A percentile compares a stretch with the other conserved stretches of the same genome.
Evolutionary conservation across 23 red algal species (phyloP).

Genomic region (Gracilariopsis chorda): DNA sequence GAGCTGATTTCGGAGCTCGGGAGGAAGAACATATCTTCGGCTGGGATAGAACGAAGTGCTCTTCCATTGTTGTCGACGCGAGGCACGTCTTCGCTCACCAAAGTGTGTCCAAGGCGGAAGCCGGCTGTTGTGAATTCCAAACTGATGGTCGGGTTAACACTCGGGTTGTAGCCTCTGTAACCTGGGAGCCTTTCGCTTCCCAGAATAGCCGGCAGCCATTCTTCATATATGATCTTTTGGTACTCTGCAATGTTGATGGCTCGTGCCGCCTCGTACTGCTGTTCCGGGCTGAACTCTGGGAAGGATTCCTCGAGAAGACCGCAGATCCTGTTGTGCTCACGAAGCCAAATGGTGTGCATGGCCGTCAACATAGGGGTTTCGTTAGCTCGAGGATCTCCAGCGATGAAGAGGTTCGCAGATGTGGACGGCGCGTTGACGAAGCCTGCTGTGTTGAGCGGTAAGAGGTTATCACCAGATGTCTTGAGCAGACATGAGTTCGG

Average conservation of each 20-base stretch:
- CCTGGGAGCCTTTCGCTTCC: neutral
- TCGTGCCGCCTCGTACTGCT: constrained; percentile 49
- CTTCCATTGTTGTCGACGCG: neutral
- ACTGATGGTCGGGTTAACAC: constrained; percentile 14
- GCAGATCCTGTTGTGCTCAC: constrained; percentile 57
- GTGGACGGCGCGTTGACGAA: constrained; percentile 22
- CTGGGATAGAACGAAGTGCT: neutral
- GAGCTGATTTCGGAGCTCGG: neutral
- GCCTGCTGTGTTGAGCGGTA: constrained; percentile 6
- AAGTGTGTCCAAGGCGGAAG: constrained; percentile 50
- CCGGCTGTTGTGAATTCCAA: constrained; percentile 32
- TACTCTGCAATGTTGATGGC: constrained; percentile 38
- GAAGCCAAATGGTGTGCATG: constrained; percentile 63
- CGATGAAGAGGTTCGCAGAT: constrained; percentile 43
- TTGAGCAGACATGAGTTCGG: constrained; percentile 1
- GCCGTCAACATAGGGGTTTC: constrained; percentile 50
- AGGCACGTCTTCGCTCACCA: constrained; percentile 23
- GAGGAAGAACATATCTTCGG: constrained; percentile 6
- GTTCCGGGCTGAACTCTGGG: neutral
- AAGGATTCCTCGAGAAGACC: neutral
- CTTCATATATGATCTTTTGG: constrained; percentile 58
- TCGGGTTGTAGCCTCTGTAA: constrained; percentile 29
- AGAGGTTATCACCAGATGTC: neutral
- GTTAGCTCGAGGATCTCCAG: constrained; percentile 54
- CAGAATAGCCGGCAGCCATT: constrained; percentile 30